These are phyloP conservation scores for Pichia californica DNA, from an alignment of 805 yeast species.

Conservation along the genomic window DNA sequence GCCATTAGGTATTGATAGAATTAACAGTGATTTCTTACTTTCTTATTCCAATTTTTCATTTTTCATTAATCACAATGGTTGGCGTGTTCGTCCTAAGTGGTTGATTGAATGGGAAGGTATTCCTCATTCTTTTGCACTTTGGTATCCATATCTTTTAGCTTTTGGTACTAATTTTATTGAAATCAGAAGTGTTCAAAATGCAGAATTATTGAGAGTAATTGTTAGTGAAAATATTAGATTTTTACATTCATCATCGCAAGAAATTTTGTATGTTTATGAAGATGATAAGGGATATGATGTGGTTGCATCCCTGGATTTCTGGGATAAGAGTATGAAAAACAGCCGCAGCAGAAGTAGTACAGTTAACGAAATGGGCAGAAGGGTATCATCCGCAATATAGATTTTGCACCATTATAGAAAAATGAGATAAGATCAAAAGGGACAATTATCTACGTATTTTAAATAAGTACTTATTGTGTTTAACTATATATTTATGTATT, in stretches of 20 bases:
- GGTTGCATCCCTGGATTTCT: conserved; percentile 87
- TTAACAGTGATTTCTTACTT: conserved; percentile 80
- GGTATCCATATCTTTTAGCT: conserved; percentile 89
- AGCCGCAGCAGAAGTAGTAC: conserved; percentile 9
- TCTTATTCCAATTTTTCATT: conserved; percentile 92
- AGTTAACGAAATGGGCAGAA: neutral
- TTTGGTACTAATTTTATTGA: conserved; percentile 89
- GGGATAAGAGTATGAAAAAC: conserved; percentile 43
- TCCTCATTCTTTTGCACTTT: conserved; percentile 86
- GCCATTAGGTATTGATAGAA: conserved; percentile 87
- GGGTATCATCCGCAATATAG: neutral
- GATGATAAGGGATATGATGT: conserved; percentile 87
- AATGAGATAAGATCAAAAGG: no score
- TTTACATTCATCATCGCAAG: conserved; percentile 85
- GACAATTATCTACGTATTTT: no score
- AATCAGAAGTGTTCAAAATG: conserved; percentile 83
- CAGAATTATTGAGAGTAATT: conserved; percentile 80
- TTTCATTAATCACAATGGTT: conserved; percentile 89
- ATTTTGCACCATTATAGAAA: no score
- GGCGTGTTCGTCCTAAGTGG: conserved; percentile 94
- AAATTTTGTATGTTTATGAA: conserved; percentile 87
- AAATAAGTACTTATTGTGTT: no score
- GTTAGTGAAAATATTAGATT: conserved; percentile 88
- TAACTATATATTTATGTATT: no score
- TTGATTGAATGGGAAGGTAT: conserved; percentile 95